Evolutionary conservation across 352 stramenopile genomes (phyloP), one percentile per base, ranked within the genome.

Genomic region (Phytopythium helicoides): DNA sequence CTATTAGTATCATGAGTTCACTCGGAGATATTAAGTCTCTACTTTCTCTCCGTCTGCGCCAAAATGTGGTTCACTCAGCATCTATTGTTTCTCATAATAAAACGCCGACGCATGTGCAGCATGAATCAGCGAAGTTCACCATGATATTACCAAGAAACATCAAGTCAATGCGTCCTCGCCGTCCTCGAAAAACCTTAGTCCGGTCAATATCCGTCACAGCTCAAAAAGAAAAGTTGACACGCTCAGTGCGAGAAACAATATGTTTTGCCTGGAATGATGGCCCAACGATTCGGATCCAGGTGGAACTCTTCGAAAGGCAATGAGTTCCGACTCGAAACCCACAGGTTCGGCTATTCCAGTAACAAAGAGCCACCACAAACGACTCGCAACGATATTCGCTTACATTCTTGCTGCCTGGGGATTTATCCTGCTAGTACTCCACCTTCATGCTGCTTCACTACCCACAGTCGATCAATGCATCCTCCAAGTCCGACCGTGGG

Each of bases 11-110:
- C 1, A 46, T 62, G 21, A 34, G 51, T 1, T 57, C 44, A 11
- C 56, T 56, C 6, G 36, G 35, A 15, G 56, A 54, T 12, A 62
- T 71, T 47, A 61, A 67, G 41, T 39, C 48, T 1, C 41, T 73
- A 3, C 18, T 73, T 14, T 38, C 15, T 1, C 44, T 40, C 14
- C 10, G 21, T 15, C 18, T 3, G 11, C 25, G 19, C 18, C 14
- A 1, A 3, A 39, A 23, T 18, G 26, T 15, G 19, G 45, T 51
- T 11, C 10, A 18, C 23, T 3, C 9, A 15, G 23, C 14, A 7
- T 12, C 23, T 1, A 21, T 11, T 15, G 15, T 0, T 7, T 10
- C 8, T 7, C 6, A 0, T 16, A 12, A 34, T 21, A 15, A 16
- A 3, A 15, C 6, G n/a, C n/a, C n/a, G n/a, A n/a, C n/a, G n/a